Conservation (phyloP, 1,284 basidiomycete species). For the Malassezia obtusa region DNA sequence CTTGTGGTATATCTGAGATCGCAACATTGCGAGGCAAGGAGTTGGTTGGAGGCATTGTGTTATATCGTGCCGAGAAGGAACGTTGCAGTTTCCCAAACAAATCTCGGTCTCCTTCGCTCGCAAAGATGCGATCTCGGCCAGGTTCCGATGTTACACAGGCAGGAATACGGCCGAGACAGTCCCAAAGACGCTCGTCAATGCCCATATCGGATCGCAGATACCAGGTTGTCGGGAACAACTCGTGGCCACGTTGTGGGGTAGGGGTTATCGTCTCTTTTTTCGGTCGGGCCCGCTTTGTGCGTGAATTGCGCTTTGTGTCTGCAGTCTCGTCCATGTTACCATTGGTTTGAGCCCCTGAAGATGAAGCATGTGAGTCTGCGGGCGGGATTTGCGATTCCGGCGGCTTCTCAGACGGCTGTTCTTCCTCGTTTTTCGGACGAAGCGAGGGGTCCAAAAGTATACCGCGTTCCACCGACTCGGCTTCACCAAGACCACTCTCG, state of each 20-base stretch:
- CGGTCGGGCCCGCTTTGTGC: background rate
- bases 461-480: background rate
- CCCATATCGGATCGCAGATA: constrained; percentile 18
- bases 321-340: background rate
- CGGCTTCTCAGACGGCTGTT: too few relatives aligned
- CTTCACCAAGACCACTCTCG: constrained; percentile 18
- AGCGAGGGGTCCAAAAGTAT: background rate
- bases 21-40: constrained; percentile 18
- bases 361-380: too few relatives aligned
- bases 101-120: background rate
- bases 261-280: constrained; percentile 12
- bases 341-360: too few relatives aligned
- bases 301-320: background rate
- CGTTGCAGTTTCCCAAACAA: background rate
- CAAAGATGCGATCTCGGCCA: background rate
- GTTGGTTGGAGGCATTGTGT: constrained; percentile 22
- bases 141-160: constrained; percentile 27
- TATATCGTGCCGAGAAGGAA: constrained; percentile 16
- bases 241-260: constrained; percentile 18
- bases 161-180: constrained; percentile 33
- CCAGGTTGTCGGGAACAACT: constrained; percentile 32
- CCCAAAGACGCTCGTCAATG: constrained; percentile 37
- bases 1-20: constrained; percentile 20
- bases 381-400: too few relatives aligned
- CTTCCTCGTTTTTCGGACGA: background rate